Evolutionary conservation across 129 eudicot genomes (phyloP).

Genomic region (Daucus carota): DNA sequence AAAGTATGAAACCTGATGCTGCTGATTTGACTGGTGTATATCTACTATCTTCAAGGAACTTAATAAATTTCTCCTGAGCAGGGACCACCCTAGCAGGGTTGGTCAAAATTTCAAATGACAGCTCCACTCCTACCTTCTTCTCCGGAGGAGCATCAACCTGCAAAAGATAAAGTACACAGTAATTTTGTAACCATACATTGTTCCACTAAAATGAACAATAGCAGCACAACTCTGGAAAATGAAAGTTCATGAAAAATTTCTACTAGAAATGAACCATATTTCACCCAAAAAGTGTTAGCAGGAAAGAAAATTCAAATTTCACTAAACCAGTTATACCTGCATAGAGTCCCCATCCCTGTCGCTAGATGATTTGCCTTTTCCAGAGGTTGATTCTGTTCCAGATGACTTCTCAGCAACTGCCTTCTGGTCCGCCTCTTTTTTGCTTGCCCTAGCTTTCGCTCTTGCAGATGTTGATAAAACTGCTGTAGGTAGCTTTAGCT

Average conservation of each 20-base stretch:
- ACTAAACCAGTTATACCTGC: slow-evolving; percentile 52
- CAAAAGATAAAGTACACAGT: neutral
- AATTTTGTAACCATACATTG: neutral
- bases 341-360: slow-evolving; percentile 76
- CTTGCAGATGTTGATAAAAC: slow-evolving; percentile 83
- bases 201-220: neutral
- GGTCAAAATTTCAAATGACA: slow-evolving; percentile 62
- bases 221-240: neutral
- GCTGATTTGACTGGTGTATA: slow-evolving; percentile 80
- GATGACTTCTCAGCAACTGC: slow-evolving; percentile 49
- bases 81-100: slow-evolving; percentile 95
- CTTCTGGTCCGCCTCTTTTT: slow-evolving; percentile 84
- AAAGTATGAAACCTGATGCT: slow-evolving; percentile 77
- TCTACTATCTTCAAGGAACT: slow-evolving; percentile 72
- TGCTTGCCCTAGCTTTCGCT: slow-evolving; percentile 85
- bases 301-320: neutral
- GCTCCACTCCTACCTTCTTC: slow-evolving; percentile 76
- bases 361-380: slow-evolving; percentile 53
- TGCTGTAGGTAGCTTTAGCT: slow-evolving; percentile 91
- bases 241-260: neutral
- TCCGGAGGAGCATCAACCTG: slow-evolving; percentile 60
- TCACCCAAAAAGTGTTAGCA: neutral
- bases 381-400: slow-evolving; percentile 39
- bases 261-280: neutral
- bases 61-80: slow-evolving; percentile 80